These are phyloP conservation scores for Whalleya microplaca DNA, from an alignment of 2,329 filamentous ascomycete genomes.

Conservation along the genomic window DNA sequence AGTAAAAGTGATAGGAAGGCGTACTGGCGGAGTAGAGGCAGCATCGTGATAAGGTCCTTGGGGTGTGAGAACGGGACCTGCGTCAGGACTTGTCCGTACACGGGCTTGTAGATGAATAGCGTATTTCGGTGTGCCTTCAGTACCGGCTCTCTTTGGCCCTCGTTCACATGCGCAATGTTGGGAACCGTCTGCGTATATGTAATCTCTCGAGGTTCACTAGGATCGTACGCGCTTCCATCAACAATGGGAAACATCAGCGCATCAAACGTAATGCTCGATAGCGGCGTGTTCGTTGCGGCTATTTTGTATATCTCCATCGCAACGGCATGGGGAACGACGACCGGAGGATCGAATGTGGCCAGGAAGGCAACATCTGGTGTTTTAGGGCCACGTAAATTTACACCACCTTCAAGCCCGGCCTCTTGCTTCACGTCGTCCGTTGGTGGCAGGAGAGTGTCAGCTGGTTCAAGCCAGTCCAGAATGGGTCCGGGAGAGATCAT, in stretches of 20 bases:
- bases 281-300: conserved; percentile 51
- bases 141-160: conserved; percentile 33
- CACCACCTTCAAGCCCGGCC: conserved; percentile 52
- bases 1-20: conserved; percentile 70
- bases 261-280: conserved; percentile 57
- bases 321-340: conserved; percentile 68
- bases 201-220: conserved; percentile 62
- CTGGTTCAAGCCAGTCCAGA: conserved; percentile 75
- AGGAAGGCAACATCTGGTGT: conserved; percentile 75
- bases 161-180: conserved; percentile 39
- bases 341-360: conserved; percentile 73
- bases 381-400: conserved; percentile 50
- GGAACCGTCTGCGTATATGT: conserved; percentile 51
- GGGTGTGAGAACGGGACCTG: conserved; percentile 79
- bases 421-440: conserved; percentile 52
- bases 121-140: conserved; percentile 57
- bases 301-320: conserved; percentile 65
- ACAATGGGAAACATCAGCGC: conserved; percentile 59
- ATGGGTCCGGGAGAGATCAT: conserved; percentile 45
- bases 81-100: conserved; percentile 69
- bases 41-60: conserved; percentile 71
- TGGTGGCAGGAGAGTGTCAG: conserved; percentile 60
- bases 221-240: conserved; percentile 53
- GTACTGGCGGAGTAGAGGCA: conserved; percentile 78
- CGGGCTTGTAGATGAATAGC: conserved; percentile 72